Evolutionary conservation across 805 yeast species (phyloP).

Genomic region (Diddensiella caesifluorescens): DNA sequence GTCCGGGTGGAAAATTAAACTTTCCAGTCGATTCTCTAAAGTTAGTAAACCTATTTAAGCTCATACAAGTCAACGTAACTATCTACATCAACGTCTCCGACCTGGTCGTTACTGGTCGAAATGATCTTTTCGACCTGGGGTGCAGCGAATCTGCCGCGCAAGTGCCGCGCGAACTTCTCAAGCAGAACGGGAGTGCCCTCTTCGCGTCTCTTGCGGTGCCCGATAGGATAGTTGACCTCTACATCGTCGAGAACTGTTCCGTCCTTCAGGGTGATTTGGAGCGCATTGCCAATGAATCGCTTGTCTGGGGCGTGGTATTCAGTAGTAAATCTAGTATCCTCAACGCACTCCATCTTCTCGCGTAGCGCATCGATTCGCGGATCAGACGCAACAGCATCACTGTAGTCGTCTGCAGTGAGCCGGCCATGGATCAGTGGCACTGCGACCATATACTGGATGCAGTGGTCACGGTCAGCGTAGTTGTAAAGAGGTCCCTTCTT

Average conservation of each 20-base stretch:
- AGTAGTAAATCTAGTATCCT: slow-evolving; percentile 42
- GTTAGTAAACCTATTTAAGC: too few species aligned
- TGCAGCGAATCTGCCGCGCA: slow-evolving; percentile 41
- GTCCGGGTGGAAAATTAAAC: too few species aligned
- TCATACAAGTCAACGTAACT: slow-evolving; percentile 43
- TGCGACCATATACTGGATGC: slow-evolving; percentile 61
- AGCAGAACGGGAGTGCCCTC: slow-evolving; percentile 54
- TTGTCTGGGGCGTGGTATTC: slow-evolving; percentile 55
- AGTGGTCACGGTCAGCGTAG: slow-evolving; percentile 62
- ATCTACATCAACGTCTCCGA: slow-evolving; percentile 43
- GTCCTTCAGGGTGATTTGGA: slow-evolving; percentile 46
- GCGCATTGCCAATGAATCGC: slow-evolving; percentile 54
- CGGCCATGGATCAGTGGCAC: slow-evolving; percentile 51
- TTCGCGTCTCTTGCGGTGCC: slow-evolving; percentile 53
- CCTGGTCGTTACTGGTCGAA: slow-evolving; percentile 29
- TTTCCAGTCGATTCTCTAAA: too few species aligned
- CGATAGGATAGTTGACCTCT: slow-evolving; percentile 52
- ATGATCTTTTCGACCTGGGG: slow-evolving; percentile 38
- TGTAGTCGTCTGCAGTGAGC: slow-evolving; percentile 53
- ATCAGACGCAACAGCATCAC: slow-evolving; percentile 46
- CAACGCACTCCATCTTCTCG: slow-evolving; percentile 49
- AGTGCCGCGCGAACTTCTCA: slow-evolving; percentile 47
- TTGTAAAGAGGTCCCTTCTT: slow-evolving; percentile 55
- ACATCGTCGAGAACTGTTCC: slow-evolving; percentile 50
- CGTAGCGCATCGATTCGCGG: slow-evolving; percentile 50